Percentiles rank a stretch among this genome's conserved stretches.
Conservation (phyloP, 2,329 filamentous ascomycete species). For the Alternaria ventricosa region DNA sequence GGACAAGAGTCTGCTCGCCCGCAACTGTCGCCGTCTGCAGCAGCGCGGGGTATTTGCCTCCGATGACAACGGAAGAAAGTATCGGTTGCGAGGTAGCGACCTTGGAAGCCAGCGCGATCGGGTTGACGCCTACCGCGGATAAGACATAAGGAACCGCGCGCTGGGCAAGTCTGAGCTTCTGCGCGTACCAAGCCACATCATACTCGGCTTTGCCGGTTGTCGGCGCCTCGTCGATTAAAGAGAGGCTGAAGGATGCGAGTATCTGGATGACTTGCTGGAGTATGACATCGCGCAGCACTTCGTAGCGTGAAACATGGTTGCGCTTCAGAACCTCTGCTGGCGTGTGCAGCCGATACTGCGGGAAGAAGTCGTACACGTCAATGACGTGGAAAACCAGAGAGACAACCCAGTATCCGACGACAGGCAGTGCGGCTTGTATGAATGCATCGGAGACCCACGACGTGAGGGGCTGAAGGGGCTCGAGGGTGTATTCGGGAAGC, state of each 20-base stretch:
- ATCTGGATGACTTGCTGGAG: constrained; percentile 92
- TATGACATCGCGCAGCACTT: constrained; percentile 89
- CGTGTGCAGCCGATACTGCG: constrained; percentile 92
- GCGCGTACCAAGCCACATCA: constrained; percentile 89
- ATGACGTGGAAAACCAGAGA: constrained; percentile 88
- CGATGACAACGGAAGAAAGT: constrained; percentile 76
- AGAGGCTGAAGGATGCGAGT: constrained; percentile 69
- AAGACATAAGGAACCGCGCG: constrained; percentile 76
- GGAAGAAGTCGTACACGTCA: constrained; percentile 83
- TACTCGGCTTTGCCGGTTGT: constrained; percentile 80
- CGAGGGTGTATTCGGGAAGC: constrained; percentile 80
- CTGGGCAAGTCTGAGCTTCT: constrained; percentile 78
- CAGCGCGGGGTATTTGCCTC: constrained; percentile 80
- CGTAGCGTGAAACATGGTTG: constrained; percentile 83
- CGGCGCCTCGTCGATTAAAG: constrained; percentile 74
- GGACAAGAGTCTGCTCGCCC: constrained; percentile 60
- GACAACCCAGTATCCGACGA: constrained; percentile 86
- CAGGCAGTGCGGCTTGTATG: constrained; percentile 75
- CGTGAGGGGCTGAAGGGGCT: constrained; percentile 73
- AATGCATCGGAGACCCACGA: constrained; percentile 82
- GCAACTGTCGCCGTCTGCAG: constrained; percentile 63
- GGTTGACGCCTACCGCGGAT: constrained; percentile 76
- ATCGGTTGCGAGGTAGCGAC: constrained; percentile 73
- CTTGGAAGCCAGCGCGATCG: constrained; percentile 75
- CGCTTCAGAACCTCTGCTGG: constrained; percentile 87